These are phyloP conservation scores for Boechera divaricarpa DNA, from an alignment of 345 rosid species.

Conservation along the genomic window DNA sequence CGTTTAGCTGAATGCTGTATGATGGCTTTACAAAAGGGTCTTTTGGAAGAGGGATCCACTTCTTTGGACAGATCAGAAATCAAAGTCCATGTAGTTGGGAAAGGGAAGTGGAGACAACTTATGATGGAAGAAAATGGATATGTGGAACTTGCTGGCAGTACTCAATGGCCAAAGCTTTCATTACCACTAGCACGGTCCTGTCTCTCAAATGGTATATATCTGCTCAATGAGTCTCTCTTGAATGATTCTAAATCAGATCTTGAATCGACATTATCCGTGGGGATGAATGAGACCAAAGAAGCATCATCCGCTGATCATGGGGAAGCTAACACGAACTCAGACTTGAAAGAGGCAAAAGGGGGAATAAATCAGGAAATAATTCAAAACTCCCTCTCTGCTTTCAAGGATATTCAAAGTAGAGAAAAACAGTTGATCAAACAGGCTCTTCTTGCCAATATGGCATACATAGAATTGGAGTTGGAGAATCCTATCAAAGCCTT, in stretches of 20 bases:
- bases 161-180: conserved; percentile 73
- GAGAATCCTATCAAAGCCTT: conserved; percentile 85
- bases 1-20: conserved; percentile 95
- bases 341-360: conserved; percentile 75
- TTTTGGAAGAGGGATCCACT: conserved; percentile 50
- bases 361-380: conserved; percentile 69
- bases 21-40: conserved; percentile 83
- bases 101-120: conserved; percentile 93
- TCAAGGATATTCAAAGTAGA: conserved; percentile 54
- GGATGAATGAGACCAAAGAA: conserved; percentile 57
- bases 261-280: conserved; percentile 50
- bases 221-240: conserved; percentile 58
- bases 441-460: conserved; percentile 78
- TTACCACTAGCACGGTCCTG: conserved; percentile 78
- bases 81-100: conserved; percentile 70
- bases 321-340: conserved; percentile 68
- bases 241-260: conserved; percentile 50
- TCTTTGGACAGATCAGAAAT: conserved; percentile 61
- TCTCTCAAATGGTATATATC: conserved; percentile 75
- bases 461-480: conserved; percentile 87
- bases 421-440: conserved; percentile 72
- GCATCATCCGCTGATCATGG: conserved; percentile 49
- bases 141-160: conserved; percentile 49
- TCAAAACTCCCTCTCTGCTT: conserved; percentile 63
- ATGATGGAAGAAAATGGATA: conserved; percentile 61